These are phyloP conservation scores for Argentina anserina DNA, from an alignment of 306 rosid genomes.

Conservation along the genomic window DNA sequence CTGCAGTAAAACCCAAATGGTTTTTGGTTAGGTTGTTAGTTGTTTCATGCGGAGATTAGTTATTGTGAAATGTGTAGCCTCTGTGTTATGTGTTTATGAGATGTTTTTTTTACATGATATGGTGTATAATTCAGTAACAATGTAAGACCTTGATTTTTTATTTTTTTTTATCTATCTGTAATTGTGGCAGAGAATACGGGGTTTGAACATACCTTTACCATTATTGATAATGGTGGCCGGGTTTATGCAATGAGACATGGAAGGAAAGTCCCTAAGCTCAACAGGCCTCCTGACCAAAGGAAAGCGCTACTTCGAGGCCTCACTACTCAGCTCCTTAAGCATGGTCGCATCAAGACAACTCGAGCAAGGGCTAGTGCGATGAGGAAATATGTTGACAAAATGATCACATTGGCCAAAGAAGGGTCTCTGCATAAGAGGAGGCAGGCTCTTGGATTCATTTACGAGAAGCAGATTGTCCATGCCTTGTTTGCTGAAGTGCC, in stretches of 20 bases:
- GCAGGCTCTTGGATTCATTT: constrained; percentile 91
- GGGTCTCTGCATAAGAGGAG: constrained; percentile 97
- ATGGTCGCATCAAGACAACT: constrained; percentile 92
- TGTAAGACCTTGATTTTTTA: too few species aligned
- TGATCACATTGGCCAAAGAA: constrained; percentile 88
- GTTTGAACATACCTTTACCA: constrained; percentile 45
- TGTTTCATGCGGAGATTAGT: background rate
- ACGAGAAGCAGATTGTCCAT: constrained; percentile 94
- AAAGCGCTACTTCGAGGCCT: constrained; percentile 87
- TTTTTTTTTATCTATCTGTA: constrained; percentile 3
- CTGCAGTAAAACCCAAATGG: background rate
- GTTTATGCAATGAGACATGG: constrained; percentile 93
- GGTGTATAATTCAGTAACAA: background rate
- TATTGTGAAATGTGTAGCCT: background rate
- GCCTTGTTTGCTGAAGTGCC: constrained; percentile 89
- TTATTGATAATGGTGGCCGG: constrained; percentile 63
- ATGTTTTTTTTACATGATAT: background rate
- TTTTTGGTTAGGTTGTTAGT: background rate
- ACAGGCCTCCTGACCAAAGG: constrained; percentile 93
- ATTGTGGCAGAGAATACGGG: constrained; percentile 48
- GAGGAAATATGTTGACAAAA: constrained; percentile 89
- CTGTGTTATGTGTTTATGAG: background rate
- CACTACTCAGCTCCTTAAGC: constrained; percentile 87
- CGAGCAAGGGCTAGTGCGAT: constrained; percentile 94
- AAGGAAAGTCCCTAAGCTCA: constrained; percentile 82